A percentile compares a stretch with the other conserved stretches of the same genome.
phyloP scores from a whole-genome alignment of 257 asterid species.

The Paulownia fortunei region DNA sequence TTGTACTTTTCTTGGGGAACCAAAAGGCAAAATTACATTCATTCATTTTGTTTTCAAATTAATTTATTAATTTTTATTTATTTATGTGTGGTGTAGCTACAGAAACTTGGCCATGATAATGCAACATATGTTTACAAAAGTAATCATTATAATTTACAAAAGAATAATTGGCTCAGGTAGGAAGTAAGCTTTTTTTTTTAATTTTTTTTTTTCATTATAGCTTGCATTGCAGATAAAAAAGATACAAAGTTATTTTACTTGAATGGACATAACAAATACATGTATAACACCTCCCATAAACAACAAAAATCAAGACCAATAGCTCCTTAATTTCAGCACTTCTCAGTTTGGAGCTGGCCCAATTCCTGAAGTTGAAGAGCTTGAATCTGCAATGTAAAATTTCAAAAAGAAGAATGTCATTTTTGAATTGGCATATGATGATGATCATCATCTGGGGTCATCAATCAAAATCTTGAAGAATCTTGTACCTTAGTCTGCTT shows the following conservation, averaged over 20 bases:
- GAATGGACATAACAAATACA: not conserved
- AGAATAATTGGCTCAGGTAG: no score
- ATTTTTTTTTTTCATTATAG: no score
- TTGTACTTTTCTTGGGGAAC: not conserved
- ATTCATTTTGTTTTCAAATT: not conserved
- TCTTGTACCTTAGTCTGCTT: slow-evolving; percentile 41
- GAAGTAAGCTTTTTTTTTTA: no score
- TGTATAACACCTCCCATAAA: not conserved
- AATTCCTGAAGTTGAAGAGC: slow-evolving; percentile 29
- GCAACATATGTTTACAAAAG: no score
- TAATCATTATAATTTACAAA: no score
- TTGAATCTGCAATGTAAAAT: slow-evolving; percentile 35
- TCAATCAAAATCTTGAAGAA: not conserved
- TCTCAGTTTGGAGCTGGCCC: slow-evolving; percentile 25
- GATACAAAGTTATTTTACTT: no score
- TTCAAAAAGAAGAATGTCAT: not conserved
- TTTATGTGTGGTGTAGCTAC: not conserved
- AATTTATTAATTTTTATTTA: not conserved
- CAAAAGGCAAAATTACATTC: not conserved
- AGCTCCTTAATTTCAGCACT: not conserved
- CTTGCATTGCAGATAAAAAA: no score
- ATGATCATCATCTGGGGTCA: not conserved
- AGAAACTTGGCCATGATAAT: no score
- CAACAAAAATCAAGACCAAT: not conserved
- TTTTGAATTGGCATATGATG: not conserved